Conservation (phyloP, 176 grass and related monocot genomes). For the Oryza meridionalis region DNA sequence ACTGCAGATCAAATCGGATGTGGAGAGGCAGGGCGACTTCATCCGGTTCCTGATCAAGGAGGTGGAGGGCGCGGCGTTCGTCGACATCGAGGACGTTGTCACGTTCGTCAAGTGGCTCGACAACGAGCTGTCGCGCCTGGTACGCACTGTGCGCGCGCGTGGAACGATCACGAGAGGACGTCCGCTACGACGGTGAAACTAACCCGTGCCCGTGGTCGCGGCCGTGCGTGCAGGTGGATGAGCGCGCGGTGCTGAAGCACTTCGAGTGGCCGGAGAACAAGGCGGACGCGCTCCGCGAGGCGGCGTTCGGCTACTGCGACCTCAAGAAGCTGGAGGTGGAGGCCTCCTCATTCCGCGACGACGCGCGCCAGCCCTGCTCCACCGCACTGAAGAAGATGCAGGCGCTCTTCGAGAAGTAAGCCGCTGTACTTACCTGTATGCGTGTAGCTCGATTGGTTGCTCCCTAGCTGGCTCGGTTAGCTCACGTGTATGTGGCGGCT, state of each 20-base stretch:
- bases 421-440: not conserved
- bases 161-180: not conserved
- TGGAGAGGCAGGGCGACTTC: conserved; percentile 90
- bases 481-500: not conserved
- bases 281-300: conserved; percentile 95
- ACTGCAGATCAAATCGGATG: conserved; percentile 81
- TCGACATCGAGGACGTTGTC: conserved; percentile 79
- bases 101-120: conserved; percentile 99
- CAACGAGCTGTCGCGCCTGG: conserved; percentile 90
- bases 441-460: not conserved
- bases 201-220: not conserved
- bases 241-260: conserved; percentile 98
- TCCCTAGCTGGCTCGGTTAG: not conserved
- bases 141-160: conserved; percentile 7
- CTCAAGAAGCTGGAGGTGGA: conserved; percentile 77
- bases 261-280: conserved; percentile 98
- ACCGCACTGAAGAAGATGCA: conserved; percentile 94
- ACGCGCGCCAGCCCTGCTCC: conserved; percentile 67
- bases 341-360: conserved; percentile 65
- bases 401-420: conserved; percentile 88
- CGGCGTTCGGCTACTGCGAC: conserved; percentile 94
- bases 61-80: conserved; percentile 67
- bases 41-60: conserved; percentile 92
- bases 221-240: conserved; percentile 69
- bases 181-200: not conserved